Conservation (phyloP, 2,329 filamentous ascomycete species). For the Pseudogymnoascus sp. region DNA sequence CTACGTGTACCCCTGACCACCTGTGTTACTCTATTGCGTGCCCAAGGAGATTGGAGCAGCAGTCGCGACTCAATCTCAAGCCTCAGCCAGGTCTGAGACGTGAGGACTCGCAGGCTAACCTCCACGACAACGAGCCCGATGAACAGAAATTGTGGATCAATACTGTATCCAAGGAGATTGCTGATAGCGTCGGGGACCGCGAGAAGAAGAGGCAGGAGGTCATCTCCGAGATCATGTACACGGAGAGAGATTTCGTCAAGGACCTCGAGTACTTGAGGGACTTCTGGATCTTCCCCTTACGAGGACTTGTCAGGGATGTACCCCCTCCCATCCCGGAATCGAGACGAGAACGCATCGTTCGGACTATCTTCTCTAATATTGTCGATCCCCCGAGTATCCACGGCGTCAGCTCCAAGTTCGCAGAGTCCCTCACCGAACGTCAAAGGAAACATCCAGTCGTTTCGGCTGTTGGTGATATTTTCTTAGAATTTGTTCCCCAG, state of each 20-base stretch:
- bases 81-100: conserved; percentile 71
- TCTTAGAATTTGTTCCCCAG: conserved; percentile 81
- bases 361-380: conserved; percentile 92
- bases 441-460: conserved; percentile 90
- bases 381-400: conserved; percentile 77
- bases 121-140: conserved; percentile 83
- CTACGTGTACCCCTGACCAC: conserved; percentile 90
- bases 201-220: conserved; percentile 98
- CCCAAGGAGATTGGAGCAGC: conserved; percentile 85
- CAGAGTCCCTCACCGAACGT: conserved; percentile 76
- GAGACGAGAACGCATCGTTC: conserved; percentile 81
- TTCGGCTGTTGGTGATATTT: conserved; percentile 84
- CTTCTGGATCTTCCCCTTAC: conserved; percentile 94
- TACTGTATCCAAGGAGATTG: conserved; percentile 89
- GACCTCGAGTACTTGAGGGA: conserved; percentile 95
- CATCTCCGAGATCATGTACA: conserved; percentile 98
- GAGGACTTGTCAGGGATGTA: conserved; percentile 54
- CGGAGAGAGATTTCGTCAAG: conserved; percentile 97
- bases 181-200: conserved; percentile 77
- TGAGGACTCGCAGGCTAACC: conserved; percentile 59
- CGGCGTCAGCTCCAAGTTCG: conserved; percentile 80
- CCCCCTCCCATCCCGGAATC: conserved; percentile 83
- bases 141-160: conserved; percentile 99
- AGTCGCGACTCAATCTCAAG: conserved; percentile 88
- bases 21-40: conserved; percentile 98